phyloP scores from a whole-genome alignment of 108 stramenopile genomes.

The Fragilaria radians region DNA sequence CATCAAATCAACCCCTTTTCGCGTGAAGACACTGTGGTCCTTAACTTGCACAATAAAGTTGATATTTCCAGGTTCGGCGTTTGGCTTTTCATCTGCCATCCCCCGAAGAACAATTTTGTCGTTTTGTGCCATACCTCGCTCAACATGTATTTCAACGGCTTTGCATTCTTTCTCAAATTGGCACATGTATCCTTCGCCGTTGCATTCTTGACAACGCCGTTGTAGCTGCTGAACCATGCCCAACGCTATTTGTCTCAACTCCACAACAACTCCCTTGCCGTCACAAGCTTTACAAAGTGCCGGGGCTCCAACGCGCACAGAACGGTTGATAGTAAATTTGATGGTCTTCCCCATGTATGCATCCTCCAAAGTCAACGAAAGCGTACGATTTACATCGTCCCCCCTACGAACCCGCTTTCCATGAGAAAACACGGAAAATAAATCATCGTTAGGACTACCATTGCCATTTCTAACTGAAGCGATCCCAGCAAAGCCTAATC shows the following conservation, averaged over 20 bases:
- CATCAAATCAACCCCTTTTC: constrained; percentile 95
- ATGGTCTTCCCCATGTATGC: constrained; percentile 98
- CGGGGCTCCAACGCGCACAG: constrained; percentile 83
- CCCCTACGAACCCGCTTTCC: constrained; percentile 90
- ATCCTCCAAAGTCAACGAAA: constrained; percentile 94
- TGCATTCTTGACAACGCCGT: constrained; percentile 72
- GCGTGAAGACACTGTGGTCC: constrained; percentile 92
- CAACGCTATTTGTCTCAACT: constrained; percentile 92
- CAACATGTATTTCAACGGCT: constrained; percentile 90
- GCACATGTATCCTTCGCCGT: constrained; percentile 67
- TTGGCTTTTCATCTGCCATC: constrained; percentile 96
- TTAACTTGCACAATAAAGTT: constrained; percentile 97
- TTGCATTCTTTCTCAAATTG: constrained; percentile 87
- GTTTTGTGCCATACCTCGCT: constrained; percentile 94
- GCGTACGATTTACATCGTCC: constrained; percentile 90
- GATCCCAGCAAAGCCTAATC: constrained; percentile 84
- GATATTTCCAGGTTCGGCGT: constrained; percentile 92
- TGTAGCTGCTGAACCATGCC: constrained; percentile 98
- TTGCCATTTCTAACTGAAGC: constrained; percentile 58
- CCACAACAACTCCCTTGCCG: constrained; percentile 87
- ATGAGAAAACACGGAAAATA: constrained; percentile 96
- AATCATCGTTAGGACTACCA: constrained; percentile 60
- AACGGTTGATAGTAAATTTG: constrained; percentile 90
- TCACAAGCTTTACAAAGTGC: constrained; percentile 75
- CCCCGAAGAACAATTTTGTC: constrained; percentile 92